Evolutionary conservation across 2,329 filamentous ascomycete species (phyloP), one percentile per base, ranked within the genome.

Genomic region (Claviceps africana): DNA sequence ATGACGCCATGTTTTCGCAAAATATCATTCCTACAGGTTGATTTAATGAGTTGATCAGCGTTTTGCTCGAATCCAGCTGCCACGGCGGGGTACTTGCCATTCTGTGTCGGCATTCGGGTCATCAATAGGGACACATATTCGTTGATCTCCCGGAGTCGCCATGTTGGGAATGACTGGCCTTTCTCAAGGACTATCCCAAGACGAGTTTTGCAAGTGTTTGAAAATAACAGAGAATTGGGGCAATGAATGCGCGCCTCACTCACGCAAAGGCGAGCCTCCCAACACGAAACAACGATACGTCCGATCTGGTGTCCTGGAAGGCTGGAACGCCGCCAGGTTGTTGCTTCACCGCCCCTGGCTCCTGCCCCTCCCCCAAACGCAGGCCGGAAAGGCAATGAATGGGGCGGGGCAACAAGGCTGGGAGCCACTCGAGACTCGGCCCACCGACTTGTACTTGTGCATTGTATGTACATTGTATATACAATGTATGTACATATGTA

Each of bases 101-200:
- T 98, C 93, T 57, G 93, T 98, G 66, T 98, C 93, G 56, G 89
- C 93, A 64, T 97, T 95, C 33, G 91, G 91, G 65, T 97, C 85
- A 65, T 95, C 88, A 59, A 98, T 85, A 45, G 90, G 89, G 55
- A 98, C 93, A 62, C 76, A 76, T 59, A 85, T 82, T 47, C 81
- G 73, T 62, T 85, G 78, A 51, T 85, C 81, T 58, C 69, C 62
- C 37, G 81, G 80, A 33, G 79, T 78, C 19, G 79, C 78, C 81
- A 84, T 84, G 51, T 33, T 64, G 56, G 28, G 7, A 25, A 22
- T 19, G 10, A 25, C 4, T n/a, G 17, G 4, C 42, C n/a, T 9
- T 51, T 25, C 19, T 30, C 10, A 8, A 51, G 13, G 17, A 30
- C 22, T 15, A 25, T 17, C 4, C 13, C 7, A 35, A 17, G n/a